Conservation (phyloP, 75 land plant species). For the Larix kaempferi region DNA sequence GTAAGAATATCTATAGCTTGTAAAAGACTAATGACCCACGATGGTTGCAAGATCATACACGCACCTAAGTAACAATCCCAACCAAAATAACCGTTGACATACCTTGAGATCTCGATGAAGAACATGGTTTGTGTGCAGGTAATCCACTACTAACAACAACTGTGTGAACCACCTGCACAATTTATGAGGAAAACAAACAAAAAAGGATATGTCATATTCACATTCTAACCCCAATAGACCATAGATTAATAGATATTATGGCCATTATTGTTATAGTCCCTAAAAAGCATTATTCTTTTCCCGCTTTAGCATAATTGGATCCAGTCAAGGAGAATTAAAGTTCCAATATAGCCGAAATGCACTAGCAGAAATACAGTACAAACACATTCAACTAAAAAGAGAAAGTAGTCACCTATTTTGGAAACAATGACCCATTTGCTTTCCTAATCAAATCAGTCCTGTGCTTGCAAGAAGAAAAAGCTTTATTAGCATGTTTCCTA, state of each 20-base stretch:
- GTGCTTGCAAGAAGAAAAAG: background rate
- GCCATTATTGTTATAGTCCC: background rate
- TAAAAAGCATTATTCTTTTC: too few species aligned
- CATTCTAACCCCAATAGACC: background rate
- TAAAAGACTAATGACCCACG: background rate
- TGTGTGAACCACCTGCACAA: conserved; percentile 95
- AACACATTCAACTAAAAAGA: background rate
- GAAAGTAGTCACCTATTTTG: conserved; percentile 59
- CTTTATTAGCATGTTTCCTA: background rate
- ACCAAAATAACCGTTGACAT: conserved; percentile 4
- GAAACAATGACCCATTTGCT: conserved; percentile 49
- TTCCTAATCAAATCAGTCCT: conserved; percentile 69
- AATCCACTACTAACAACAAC: conserved; percentile 88
- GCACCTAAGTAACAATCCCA: background rate
- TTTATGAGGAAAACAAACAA: conserved; percentile 50
- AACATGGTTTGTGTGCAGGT: conserved; percentile 93
- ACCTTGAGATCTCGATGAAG: conserved; percentile 99
- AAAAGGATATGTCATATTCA: background rate
- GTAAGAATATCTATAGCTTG: background rate
- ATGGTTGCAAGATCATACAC: background rate
- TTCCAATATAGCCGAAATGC: background rate
- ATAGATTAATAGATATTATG: background rate
- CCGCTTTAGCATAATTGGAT: background rate
- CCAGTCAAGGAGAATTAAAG: background rate
- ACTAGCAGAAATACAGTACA: background rate